Conservation (phyloP, 768 basidiomycete genomes). For the Pleurotus giganteus region DNA sequence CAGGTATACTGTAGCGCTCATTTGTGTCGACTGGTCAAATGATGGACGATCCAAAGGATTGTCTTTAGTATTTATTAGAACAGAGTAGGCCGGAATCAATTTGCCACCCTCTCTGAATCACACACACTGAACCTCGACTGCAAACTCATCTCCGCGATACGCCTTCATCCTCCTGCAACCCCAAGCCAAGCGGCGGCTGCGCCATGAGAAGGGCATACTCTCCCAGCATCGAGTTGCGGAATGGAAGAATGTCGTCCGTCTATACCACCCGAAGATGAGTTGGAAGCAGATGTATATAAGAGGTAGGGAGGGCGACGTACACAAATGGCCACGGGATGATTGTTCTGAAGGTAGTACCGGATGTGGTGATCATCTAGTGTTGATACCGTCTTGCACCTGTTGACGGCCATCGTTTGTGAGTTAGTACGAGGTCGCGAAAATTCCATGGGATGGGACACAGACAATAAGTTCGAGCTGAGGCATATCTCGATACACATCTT, state of each 20-base stretch:
- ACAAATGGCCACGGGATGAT: constrained; percentile 75
- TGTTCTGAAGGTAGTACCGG: constrained; percentile 53
- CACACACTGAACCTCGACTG: constrained; percentile 31
- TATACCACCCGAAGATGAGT: constrained; percentile 26
- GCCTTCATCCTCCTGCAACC: constrained; percentile 52
- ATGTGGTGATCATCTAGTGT: constrained; percentile 73
- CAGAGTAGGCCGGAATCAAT: no score
- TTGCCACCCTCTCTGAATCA: no score
- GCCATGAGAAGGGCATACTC: constrained; percentile 84
- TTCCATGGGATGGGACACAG: no score
- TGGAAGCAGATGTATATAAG: background rate
- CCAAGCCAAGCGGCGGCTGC: constrained; percentile 66
- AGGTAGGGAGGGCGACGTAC: constrained; percentile 45
- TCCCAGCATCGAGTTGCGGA: constrained; percentile 67
- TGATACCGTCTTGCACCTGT: constrained; percentile 69
- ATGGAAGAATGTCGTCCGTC: constrained; percentile 84
- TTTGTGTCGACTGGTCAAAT: no score
- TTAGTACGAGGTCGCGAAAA: no score
- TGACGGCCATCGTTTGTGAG: no score
- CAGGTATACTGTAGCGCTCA: no score
- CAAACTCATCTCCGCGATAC: constrained; percentile 64
- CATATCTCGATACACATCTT: constrained; percentile 77
- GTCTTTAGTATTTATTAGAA: no score
- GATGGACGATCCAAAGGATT: no score
- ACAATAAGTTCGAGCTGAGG: constrained; percentile 77